Base-by-base conservation (phyloP, 441 rosid species). In the Pelargonium citronellum region DNA sequence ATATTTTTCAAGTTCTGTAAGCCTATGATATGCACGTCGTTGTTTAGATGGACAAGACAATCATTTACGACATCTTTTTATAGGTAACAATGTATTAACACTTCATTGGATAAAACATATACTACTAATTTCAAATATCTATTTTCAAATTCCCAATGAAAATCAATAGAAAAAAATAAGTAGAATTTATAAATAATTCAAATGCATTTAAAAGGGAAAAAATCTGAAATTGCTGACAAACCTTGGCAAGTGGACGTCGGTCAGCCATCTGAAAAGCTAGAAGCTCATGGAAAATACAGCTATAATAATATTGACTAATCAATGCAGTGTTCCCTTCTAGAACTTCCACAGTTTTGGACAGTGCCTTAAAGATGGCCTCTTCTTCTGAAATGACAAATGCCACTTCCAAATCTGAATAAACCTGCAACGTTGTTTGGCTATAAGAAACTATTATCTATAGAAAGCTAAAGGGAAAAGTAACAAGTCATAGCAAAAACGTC, bases 341-440 rank as follows among this genome's bases (percentile, higher is more conserved):
- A 71, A 94, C 85, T 87, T 94, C 97, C 72, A 91, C 91, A 49
- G 97, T 88, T 81, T 87, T 89, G 67, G 96, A 87, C 76, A 94
- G 82, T 64, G 96, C 95, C 83, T 86, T 87, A 69, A 90, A 84
- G 66, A 94, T 73, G 69, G 81, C 81, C 77, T 87, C 85, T 69
- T 91, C 97, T 83, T 91, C 97, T 67, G 99, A 84, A 74, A 94
- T 87, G 66, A 94, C 86, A 85, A 91, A 94, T 78, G 97, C 99
- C 64, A 94, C 99, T 82, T 94, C 99, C 78, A 94, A 80, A 84
- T 94, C 99, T 61, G 96, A 87, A 87, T 94, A 94, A 75, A 94
- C 99, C 99, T 94, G 93, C 73, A 79, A 71, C 72, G 24, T 62
- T 58, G 71, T 75, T 37, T 11, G n/a, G 11, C 27, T 64, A 12